Evolutionary conservation across 2,329 filamentous ascomycete species (phyloP).

Genomic region (Diaporthe eres): DNA sequence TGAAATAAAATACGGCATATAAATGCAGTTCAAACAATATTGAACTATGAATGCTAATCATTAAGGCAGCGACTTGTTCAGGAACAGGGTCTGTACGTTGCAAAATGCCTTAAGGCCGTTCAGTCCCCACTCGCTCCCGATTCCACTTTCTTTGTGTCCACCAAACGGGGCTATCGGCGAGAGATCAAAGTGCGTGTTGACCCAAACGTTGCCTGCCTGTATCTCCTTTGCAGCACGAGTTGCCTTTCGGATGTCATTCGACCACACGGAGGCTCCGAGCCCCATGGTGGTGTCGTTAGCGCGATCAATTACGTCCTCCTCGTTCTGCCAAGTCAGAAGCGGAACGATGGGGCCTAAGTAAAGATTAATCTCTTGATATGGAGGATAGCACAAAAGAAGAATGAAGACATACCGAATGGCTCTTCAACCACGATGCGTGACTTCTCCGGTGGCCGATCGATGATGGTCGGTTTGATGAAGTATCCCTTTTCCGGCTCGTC

Average conservation of each 20-base stretch:
- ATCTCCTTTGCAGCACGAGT: constrained; percentile 61
- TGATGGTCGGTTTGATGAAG: constrained; percentile 70
- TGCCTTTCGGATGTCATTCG: constrained; percentile 61
- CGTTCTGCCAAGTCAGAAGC: constrained; percentile 58
- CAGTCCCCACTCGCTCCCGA: constrained; percentile 18
- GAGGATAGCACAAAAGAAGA: not conserved
- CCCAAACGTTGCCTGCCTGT: constrained; percentile 68
- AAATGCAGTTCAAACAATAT: too few species aligned
- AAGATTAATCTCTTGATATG: not conserved
- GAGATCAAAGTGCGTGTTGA: constrained; percentile 46
- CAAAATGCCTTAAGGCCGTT: constrained; percentile 10
- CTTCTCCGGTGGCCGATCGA: constrained; percentile 71
- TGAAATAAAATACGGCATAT: too few species aligned
- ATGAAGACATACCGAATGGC: constrained; percentile 55
- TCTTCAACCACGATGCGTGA: constrained; percentile 70
- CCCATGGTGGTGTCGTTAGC: constrained; percentile 65
- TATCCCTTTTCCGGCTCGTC: constrained; percentile 58
- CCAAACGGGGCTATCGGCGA: constrained; percentile 45
- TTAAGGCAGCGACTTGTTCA: constrained; percentile 16
- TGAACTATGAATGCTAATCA: too few species aligned
- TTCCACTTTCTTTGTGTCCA: constrained; percentile 28
- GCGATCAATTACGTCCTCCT: constrained; percentile 60
- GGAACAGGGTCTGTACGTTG: constrained; percentile 6
- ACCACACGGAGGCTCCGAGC: constrained; percentile 68
- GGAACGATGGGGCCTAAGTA: constrained; percentile 56